Evolutionary conservation across 176 grass and related monocot species (phyloP), one percentile per base, ranked within the genome.

Genomic region (Oryza australiensis): DNA sequence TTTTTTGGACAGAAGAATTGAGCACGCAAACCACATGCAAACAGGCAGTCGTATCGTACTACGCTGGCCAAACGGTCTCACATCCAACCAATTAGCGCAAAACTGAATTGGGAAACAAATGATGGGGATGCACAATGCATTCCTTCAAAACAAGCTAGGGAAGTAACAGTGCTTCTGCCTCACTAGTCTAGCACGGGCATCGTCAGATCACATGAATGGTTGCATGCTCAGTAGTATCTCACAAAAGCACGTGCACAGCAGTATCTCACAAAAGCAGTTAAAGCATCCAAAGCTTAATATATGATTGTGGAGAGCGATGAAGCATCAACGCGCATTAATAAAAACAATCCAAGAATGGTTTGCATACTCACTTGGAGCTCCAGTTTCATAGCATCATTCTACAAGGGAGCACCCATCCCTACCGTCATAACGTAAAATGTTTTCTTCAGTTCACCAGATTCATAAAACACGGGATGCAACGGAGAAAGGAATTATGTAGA

Each of bases 401-500:
- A 84, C 82, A 76, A 3, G 46, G 65, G 24, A 69, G 29, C 30
- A 73, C 30, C 23, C 5, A 20, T 71, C 68, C 51, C 62, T 69
- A 34, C 43, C 46, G n/a, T 60, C 55, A 86, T 26, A 38, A 37
- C 3, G 68, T 66, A 82, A 67, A 86, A 64, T 38, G 60, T 76
- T 64, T 66, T 34, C 72, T 37, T 62, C 0, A 40, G 74, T 77
- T 78, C 28, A 76, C 38, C 22, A 68, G 45, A 77, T 73, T 32
- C 15, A 74, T 84, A 62, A 68, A 82, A 66, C 67, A 48, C 10
- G n/a, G 16, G 79, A 78, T 86, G 76, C 83, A 78, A 68, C 67
- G 2, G 30, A 30, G 37, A 14, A 38, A 62, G 75, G 3, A 24
- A 72, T 60, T 70, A 86, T 60, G 76, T 43, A 30, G 64, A 9